phyloP scores from a whole-genome alignment of 352 stramenopile genomes.

The Globisporangium orthogonon region DNA sequence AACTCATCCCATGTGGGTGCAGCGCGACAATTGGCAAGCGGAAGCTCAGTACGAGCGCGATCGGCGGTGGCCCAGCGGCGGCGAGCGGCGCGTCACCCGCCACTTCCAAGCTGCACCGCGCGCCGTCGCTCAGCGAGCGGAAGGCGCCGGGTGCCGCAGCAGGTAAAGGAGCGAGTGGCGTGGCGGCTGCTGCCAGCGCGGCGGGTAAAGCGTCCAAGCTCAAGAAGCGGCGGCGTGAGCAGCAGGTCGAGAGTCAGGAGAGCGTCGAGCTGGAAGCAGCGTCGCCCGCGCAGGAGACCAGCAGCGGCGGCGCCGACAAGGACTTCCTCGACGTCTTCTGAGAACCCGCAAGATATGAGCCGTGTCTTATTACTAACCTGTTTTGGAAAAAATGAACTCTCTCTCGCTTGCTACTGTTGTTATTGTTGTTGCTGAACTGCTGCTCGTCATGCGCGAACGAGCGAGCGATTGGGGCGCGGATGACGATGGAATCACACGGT shows the following conservation, averaged over 20 bases:
- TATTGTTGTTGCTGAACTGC: background rate
- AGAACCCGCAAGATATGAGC: background rate
- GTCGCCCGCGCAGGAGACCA: slow-evolving; percentile 8
- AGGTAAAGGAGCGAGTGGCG: background rate
- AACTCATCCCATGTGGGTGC: background rate
- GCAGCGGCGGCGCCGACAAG: slow-evolving; percentile 14
- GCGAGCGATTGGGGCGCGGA: no score
- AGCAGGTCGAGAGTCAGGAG: slow-evolving; percentile 18
- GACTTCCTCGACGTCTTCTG: slow-evolving; percentile 64
- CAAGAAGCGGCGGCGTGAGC: slow-evolving; percentile 51
- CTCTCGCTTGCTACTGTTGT: background rate
- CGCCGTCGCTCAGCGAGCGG: slow-evolving; percentile 16
- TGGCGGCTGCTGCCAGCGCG: slow-evolving; percentile 2
- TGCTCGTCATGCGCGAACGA: background rate
- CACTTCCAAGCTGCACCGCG: slow-evolving; percentile 20
- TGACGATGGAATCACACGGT: no score
- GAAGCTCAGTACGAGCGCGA: slow-evolving; percentile 24
- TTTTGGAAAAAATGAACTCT: background rate
- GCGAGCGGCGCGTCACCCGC: background rate
- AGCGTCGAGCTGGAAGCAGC: slow-evolving; percentile 3
- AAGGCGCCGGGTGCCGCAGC: slow-evolving; percentile 12
- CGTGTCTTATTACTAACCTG: background rate
- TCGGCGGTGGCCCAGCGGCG: slow-evolving; percentile 2
- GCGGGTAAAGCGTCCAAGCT: slow-evolving; percentile 32
- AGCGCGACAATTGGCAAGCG: slow-evolving; percentile 15